Conservation (phyloP, 129 eudicot species). For the Centaurea solstitialis region DNA sequence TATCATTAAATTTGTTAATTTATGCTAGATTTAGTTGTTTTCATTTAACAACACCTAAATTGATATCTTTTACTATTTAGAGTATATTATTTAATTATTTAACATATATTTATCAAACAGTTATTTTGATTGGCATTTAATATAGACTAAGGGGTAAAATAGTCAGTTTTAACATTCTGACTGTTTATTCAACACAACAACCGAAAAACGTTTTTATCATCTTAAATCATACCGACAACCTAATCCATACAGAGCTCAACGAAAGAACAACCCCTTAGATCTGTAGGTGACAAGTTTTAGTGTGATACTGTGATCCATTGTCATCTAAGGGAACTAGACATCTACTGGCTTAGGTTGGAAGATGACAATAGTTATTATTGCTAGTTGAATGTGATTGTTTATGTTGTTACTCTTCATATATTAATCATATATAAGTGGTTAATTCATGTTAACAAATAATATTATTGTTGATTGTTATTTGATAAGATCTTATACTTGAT, state of each 20-base stretch:
- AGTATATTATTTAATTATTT: no score
- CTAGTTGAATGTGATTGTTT: neutral
- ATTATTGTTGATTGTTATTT: neutral
- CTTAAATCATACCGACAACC: neutral
- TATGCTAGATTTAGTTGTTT: no score
- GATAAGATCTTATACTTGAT: neutral
- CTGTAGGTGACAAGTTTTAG: neutral
- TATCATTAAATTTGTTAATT: no score
- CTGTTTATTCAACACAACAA: neutral
- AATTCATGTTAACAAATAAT: neutral
- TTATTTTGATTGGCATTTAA: no score
- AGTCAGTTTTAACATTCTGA: no score
- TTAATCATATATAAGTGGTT: neutral
- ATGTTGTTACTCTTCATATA: neutral
- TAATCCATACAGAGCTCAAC: neutral
- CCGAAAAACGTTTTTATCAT: neutral
- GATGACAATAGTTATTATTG: neutral
- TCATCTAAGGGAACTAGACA: neutral
- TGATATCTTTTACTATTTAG: no score
- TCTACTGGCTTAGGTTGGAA: neutral
- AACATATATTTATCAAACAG: no score
- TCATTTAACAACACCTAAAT: no score
- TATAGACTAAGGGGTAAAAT: no score
- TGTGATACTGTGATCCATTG: neutral
- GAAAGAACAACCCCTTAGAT: neutral